Evolutionary conservation across 1,139 yeast genomes (phyloP), one percentile per base, ranked within the genome.

Genomic region (Citeromyces hawaiiensis): DNA sequence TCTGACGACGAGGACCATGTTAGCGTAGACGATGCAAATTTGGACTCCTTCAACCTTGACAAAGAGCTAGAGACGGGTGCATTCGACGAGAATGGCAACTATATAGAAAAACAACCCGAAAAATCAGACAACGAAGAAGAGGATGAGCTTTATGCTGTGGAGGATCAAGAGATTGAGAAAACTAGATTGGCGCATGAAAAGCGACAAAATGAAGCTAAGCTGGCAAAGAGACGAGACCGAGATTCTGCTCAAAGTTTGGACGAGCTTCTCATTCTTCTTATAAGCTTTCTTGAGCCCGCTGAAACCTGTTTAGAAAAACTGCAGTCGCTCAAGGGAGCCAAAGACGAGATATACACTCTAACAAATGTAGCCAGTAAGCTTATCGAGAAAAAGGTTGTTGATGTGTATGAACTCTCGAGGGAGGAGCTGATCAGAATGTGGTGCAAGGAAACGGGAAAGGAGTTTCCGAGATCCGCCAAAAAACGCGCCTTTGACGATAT

Each of bases 251-350:
- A 38, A 9, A 46, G 42, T 9, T 45, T 48, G 0, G 62, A 55
- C 5, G 52, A 50, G 3, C 42, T 68, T 3, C 44, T 77, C 13
- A 44, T 41, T 9, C 46, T 48, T 1, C 48, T 81, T 14, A 66
- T 79, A 2, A 56, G 46, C 0, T 25, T 55, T 2, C 55, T 82
- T 35, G 71, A 76, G 34, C 73, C 80, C 0, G 80, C 74, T 3
- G 91, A 82, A 51, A 67, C 80, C 0, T 71, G 83, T 2, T 46
- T 77, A 53, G 88, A 81, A 48, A 75, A 81, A 0, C 55, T 77
- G 30, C 70, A 69, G 13, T 52, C 79, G 39, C 51, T 71, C 36
- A 52, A 50, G 42, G 50, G 43, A 30, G 50, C 45, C 39, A 37
- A 37, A 10, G 41, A 30, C 8, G 43, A 38, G 2, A 66, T 74